Percentiles rank a stretch among this genome's conserved stretches.
phyloP scores from a whole-genome alignment of 2,329 filamentous ascomycete genomes.

The Ceratocystis lukuohia region DNA sequence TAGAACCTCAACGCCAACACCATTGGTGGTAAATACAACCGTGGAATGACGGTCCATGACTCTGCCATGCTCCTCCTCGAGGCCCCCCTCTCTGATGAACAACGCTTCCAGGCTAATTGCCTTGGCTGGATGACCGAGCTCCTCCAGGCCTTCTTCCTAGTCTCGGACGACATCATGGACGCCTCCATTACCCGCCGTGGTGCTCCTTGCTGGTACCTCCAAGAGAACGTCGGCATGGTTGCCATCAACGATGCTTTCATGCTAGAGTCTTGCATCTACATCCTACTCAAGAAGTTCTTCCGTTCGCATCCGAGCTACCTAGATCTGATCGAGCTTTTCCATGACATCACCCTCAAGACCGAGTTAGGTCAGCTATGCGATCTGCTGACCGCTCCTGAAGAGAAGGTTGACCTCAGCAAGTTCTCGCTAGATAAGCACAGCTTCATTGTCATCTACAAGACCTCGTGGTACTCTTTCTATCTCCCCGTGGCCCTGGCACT shows the following conservation, averaged over 20 bases:
- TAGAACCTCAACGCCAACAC: constrained; percentile 77
- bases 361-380: constrained; percentile 93
- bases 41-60: constrained; percentile 94
- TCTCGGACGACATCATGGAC: constrained; percentile 99
- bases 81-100: constrained; percentile 57
- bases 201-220: constrained; percentile 91
- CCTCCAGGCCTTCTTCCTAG: constrained; percentile 96
- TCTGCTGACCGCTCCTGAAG: constrained; percentile 88
- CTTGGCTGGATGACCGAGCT: constrained; percentile 97
- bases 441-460: constrained; percentile 99
- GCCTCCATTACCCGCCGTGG: constrained; percentile 85
- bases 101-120: constrained; percentile 78
- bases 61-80: constrained; percentile 67
- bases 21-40: constrained; percentile 93
- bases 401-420: constrained; percentile 82
- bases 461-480: constrained; percentile 98
- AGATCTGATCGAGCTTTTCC: constrained; percentile 90
- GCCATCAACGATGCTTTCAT: constrained; percentile 98
- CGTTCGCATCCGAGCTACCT: constrained; percentile 74
- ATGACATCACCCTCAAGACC: constrained; percentile 85
- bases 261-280: constrained; percentile 82
- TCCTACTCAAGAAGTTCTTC: constrained; percentile 89
- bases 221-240: constrained; percentile 79
- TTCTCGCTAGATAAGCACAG: constrained; percentile 91
- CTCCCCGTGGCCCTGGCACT: constrained; percentile 86